Evolutionary conservation across 225 moss, liverwort and hornwort genomes (phyloP).

Genomic region (Asterella californica): DNA sequence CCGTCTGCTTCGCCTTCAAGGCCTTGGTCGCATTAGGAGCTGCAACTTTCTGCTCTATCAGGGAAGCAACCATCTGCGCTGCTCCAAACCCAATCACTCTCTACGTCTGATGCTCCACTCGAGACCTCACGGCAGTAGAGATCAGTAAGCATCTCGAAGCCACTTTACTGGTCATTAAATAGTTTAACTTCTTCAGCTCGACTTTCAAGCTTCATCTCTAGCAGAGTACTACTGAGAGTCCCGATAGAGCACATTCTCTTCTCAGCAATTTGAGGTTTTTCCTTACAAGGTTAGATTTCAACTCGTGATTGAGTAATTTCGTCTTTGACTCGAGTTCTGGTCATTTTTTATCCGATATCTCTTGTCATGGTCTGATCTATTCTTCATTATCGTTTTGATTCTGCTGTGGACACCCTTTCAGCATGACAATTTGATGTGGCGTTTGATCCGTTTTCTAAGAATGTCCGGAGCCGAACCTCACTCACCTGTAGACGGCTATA

Average conservation of each 20-base stretch:
- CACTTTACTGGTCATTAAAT: too few species aligned
- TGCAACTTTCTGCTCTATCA: too few species aligned
- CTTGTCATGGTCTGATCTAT: slow-evolving; percentile 6
- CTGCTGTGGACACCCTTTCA: slow-evolving; percentile 1
- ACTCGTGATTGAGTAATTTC: background rate
- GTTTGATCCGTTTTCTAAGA: slow-evolving; percentile 8
- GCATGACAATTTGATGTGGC: slow-evolving; percentile 14
- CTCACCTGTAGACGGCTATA: slow-evolving; percentile 4
- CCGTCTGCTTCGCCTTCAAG: too few species aligned
- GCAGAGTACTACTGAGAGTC: slow-evolving; percentile 55
- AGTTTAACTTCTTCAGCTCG: slow-evolving; percentile 60
- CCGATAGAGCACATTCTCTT: slow-evolving; percentile 20
- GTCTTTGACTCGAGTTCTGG: background rate
- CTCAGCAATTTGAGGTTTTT: background rate
- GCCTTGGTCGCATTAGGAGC: too few species aligned
- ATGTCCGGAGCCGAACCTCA: slow-evolving; percentile 4
- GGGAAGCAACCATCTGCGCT: too few species aligned
- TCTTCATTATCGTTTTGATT: background rate
- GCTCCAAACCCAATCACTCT: too few species aligned
- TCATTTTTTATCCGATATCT: background rate
- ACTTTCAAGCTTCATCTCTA: slow-evolving; percentile 74
- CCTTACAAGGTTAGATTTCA: slow-evolving; percentile 64
- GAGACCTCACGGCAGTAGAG: too few species aligned
- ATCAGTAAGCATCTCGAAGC: too few species aligned
- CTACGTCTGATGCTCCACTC: too few species aligned